phyloP scores from a whole-genome alignment of 2,329 filamentous ascomycete genomes.

The Akanthomyces dipterigenus region DNA sequence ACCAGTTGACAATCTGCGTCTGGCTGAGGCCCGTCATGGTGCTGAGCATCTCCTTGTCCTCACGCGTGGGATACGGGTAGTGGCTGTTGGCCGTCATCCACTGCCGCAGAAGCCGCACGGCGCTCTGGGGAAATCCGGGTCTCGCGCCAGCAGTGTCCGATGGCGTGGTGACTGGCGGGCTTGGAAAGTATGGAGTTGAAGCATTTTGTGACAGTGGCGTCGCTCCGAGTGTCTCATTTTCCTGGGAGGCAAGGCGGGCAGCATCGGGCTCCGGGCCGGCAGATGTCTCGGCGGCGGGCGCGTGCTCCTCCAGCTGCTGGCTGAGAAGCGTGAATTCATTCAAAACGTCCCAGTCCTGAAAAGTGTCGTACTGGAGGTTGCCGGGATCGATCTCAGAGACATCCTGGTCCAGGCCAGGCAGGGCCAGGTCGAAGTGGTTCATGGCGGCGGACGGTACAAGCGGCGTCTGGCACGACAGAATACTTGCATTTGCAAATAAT shows the following conservation, averaged over 20 bases:
- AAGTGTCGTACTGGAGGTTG: neutral
- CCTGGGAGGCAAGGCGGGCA: neutral
- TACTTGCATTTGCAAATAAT: neutral
- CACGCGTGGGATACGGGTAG: constrained; percentile 77
- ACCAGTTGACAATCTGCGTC: constrained; percentile 79
- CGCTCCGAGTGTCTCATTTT: neutral
- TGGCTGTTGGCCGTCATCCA: constrained; percentile 70
- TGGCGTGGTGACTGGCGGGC: neutral
- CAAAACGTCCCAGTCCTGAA: constrained; percentile 9
- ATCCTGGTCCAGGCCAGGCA: constrained; percentile 2
- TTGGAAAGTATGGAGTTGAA: neutral
- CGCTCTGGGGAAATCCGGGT: constrained; percentile 55
- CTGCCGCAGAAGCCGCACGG: constrained; percentile 67
- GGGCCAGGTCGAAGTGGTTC: constrained; percentile 5
- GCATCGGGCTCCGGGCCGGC: neutral
- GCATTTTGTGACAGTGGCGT: neutral
- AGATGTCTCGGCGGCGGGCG: neutral
- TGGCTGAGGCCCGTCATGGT: constrained; percentile 67
- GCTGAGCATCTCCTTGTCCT: constrained; percentile 70
- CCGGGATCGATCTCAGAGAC: neutral
- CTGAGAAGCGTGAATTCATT: constrained; percentile 6
- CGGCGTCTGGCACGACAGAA: neutral
- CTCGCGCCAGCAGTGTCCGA: constrained; percentile 2
- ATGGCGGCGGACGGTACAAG: neutral
- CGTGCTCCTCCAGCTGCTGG: neutral